Evolutionary conservation across 257 asterid genomes (phyloP).

Genomic region (Nyctanthes arbortristis): DNA sequence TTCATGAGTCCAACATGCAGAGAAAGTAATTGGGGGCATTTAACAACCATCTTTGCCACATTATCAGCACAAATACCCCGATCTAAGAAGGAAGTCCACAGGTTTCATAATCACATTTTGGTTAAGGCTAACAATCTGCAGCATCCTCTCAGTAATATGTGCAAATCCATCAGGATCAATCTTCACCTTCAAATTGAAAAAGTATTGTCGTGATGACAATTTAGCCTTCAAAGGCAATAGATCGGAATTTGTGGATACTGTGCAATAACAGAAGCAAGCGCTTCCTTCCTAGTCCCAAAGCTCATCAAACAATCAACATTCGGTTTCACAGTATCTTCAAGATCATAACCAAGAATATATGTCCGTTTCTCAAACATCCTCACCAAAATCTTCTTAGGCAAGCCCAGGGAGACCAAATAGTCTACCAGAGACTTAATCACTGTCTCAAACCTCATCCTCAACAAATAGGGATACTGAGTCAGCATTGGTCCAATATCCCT

Average conservation of each 20-base stretch:
- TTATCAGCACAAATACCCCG: slow-evolving; percentile 57
- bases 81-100: no score
- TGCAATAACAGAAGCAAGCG: slow-evolving; percentile 65
- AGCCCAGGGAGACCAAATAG: slow-evolving; percentile 76
- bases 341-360: slow-evolving; percentile 77
- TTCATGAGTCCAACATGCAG: slow-evolving; percentile 83
- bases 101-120: slow-evolving; percentile 84
- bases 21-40: slow-evolving; percentile 85
- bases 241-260: slow-evolving; percentile 89
- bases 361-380: slow-evolving; percentile 90
- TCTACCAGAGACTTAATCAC: slow-evolving; percentile 87
- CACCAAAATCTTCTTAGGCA: slow-evolving; percentile 69
- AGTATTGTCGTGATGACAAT: slow-evolving; percentile 78
- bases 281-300: slow-evolving; percentile 70
- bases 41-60: slow-evolving; percentile 74
- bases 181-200: slow-evolving; percentile 85
- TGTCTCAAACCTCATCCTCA: slow-evolving; percentile 97
- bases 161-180: slow-evolving; percentile 87
- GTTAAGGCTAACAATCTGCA: slow-evolving; percentile 78
- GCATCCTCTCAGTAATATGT: slow-evolving; percentile 70
- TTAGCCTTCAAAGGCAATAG: slow-evolving; percentile 90
- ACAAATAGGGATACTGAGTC: slow-evolving; percentile 82
- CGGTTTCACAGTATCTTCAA: slow-evolving; percentile 79
- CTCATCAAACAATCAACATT: slow-evolving; percentile 82
- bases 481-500: slow-evolving; percentile 98